Percentiles rank a stretch among this genome's conserved stretches.
These are phyloP conservation scores for Dendrobium chrysotoxum DNA, from an alignment of 106 monocot genomes.

Conservation along the genomic window DNA sequence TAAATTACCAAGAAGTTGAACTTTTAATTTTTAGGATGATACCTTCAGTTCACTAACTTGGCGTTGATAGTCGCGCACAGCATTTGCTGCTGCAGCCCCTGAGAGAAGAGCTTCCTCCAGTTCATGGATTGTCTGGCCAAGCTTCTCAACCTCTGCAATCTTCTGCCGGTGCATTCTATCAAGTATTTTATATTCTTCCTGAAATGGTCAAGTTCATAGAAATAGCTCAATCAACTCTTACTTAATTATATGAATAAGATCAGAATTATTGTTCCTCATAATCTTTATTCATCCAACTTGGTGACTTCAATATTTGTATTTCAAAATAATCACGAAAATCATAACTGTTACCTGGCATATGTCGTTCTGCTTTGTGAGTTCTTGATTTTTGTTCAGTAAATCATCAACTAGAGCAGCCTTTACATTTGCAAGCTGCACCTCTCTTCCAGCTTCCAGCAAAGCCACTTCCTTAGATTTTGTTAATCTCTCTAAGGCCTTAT, in stretches of 20 bases:
- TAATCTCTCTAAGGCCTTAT: conserved; percentile 69
- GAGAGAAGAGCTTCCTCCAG: conserved; percentile 83
- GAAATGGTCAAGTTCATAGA: neutral
- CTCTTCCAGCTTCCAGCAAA: conserved; percentile 68
- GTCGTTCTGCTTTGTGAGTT: conserved; percentile 76
- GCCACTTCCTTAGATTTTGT: conserved; percentile 81
- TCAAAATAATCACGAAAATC: neutral
- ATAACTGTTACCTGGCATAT: conserved; percentile 57
- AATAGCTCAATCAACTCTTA: neutral
- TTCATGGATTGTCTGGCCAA: conserved; percentile 56
- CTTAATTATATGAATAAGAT: neutral
- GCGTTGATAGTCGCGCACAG: conserved; percentile 82
- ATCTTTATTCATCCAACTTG: neutral
- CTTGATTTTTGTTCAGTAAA: conserved; percentile 76
- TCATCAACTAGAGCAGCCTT: conserved; percentile 82
- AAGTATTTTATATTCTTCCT: conserved; percentile 89
- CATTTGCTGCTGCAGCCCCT: conserved; percentile 85
- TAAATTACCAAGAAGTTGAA: neutral
- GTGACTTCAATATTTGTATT: neutral
- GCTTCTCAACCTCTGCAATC: conserved; percentile 81
- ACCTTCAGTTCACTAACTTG: conserved; percentile 64
- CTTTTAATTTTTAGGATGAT: neutral
- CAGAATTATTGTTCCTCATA: neutral
- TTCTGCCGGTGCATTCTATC: conserved; percentile 87
- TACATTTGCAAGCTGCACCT: conserved; percentile 64